phyloP scores from a whole-genome alignment of 192 early-diverging fungal species.

The Coemansia sp. region DNA sequence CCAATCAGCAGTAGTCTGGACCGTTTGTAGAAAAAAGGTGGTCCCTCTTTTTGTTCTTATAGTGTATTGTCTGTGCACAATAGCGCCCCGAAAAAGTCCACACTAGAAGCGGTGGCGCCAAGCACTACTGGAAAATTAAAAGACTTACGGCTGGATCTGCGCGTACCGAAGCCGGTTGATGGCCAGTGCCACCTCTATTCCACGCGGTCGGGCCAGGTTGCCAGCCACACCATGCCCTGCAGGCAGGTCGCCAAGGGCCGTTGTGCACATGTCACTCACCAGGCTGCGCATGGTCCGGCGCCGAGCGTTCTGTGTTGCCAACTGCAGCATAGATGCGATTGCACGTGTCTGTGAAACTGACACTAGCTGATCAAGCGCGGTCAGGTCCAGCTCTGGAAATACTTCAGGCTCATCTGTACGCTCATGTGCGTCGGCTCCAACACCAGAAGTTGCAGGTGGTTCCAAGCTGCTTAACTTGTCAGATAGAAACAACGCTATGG shows the following conservation, averaged over 20 bases:
- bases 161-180: slow-evolving; percentile 50
- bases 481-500: slow-evolving; percentile 38
- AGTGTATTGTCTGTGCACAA: slow-evolving; percentile 11
- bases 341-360: slow-evolving; percentile 55
- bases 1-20: slow-evolving; percentile 18
- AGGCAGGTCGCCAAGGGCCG: slow-evolving; percentile 34
- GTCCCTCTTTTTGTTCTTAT: slow-evolving; percentile 15
- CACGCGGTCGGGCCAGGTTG: slow-evolving; percentile 52
- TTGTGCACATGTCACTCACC: slow-evolving; percentile 28
- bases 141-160: slow-evolving; percentile 9
- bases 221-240: slow-evolving; percentile 21
- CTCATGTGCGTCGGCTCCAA: background rate
- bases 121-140: background rate
- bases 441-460: background rate
- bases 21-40: slow-evolving; percentile 10
- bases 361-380: slow-evolving; percentile 58
- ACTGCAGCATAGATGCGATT: slow-evolving; percentile 46
- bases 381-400: slow-evolving; percentile 44
- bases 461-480: background rate
- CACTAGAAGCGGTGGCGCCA: background rate
- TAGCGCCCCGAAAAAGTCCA: background rate
- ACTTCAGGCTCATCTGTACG: background rate
- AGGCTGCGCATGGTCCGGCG: slow-evolving; percentile 33
- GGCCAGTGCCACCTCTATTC: slow-evolving; percentile 54
- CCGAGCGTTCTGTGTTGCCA: slow-evolving; percentile 3